Base-by-base conservation (phyloP, 257 asterid genomes). In the Verbascum thapsus region DNA sequence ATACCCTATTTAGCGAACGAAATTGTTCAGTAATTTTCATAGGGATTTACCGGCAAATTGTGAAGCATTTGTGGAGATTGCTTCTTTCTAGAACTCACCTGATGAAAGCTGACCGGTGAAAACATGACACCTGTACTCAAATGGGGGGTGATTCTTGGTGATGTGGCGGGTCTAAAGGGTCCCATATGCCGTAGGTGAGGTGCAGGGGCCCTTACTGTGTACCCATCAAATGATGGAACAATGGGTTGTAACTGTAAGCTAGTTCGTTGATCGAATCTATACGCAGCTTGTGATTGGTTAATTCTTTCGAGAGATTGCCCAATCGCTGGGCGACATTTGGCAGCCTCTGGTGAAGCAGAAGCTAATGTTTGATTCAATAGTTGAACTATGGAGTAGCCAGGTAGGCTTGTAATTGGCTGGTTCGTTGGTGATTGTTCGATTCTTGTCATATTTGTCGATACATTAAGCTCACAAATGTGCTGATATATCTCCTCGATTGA, bases 151-250 rank as follows among this genome's bases (percentile, higher is more conserved):
- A n/a, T 3, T 44, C n/a, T 18, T 11, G 61, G 37, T 26, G 61
- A 43, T 51, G 58, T 13, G 20, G 10, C 6, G 16, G 68, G 10
- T 17, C 8, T 15, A 59, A 60, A 52, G 19, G 38, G 55, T 48
- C 40, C 41, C 51, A 45, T 22, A 40, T 52, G 63, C 74, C 72
- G 67, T 32, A 79, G 56, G 56, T 86, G 88, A 11, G 90, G 95
- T 12, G 94, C 85, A 37, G 88, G 77, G 39, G 68, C 74, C 68
- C 83, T 63, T 12, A 62, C 32, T 54, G 6, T 50, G 16, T 39
- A 30, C 18, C 71, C 40, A 5, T 69, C 59, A 22, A 26, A 26
- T 26, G 32, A 2, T 26, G 32, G 32, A 26, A 5, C 32, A 26
- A 26, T 5, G 5, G 32, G 32, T 26, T 26, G 32, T 26, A 5